Conservation (phyloP, 2,329 filamentous ascomycete genomes). For the Sporothrix sp. region DNA sequence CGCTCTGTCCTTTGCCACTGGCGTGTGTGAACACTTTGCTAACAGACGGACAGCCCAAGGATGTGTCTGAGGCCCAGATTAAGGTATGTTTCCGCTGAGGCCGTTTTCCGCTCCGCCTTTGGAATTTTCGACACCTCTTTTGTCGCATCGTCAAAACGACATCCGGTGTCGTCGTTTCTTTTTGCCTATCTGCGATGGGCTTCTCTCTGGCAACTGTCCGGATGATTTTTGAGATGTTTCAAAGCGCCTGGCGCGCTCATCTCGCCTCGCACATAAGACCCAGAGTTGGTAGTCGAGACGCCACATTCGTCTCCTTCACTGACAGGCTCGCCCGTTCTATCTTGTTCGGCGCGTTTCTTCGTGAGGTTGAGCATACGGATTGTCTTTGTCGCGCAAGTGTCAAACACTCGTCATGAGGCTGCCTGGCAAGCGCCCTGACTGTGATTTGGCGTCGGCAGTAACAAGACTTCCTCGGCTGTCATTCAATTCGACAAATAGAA, state of each 20-base stretch:
- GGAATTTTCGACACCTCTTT: slow-evolving; percentile 56
- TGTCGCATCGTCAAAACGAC: slow-evolving; percentile 15
- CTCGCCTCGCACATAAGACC: slow-evolving; percentile 10
- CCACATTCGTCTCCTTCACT: slow-evolving; percentile 31
- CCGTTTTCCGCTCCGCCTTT: slow-evolving; percentile 51
- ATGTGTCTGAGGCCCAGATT: slow-evolving; percentile 94
- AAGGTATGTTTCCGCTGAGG: slow-evolving; percentile 99
- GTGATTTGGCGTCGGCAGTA: slow-evolving; percentile 10
- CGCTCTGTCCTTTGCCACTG: not conserved
- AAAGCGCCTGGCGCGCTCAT: slow-evolving; percentile 10
- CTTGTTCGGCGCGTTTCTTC: not conserved
- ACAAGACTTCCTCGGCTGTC: slow-evolving; percentile 12
- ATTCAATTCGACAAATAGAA: slow-evolving; percentile 4
- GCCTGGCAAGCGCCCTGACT: slow-evolving; percentile 43
- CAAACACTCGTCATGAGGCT: slow-evolving; percentile 29
- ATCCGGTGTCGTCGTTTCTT: slow-evolving; percentile 18
- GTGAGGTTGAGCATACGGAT: slow-evolving; percentile 48
- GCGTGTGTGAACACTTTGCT: slow-evolving; percentile 27
- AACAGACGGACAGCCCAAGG: slow-evolving; percentile 62
- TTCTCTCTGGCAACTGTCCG: not conserved
- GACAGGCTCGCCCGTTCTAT: too few relatives aligned
- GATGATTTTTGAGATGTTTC: not conserved
- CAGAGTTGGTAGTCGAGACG: slow-evolving; percentile 16
- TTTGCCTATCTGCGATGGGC: slow-evolving; percentile 17
- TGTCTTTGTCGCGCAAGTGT: slow-evolving; percentile 40